Percentiles rank a stretch among this genome's conserved stretches.
These are phyloP conservation scores for Phytophthora fragariae DNA, from an alignment of 352 stramenopile genomes.

Conservation along the genomic window DNA sequence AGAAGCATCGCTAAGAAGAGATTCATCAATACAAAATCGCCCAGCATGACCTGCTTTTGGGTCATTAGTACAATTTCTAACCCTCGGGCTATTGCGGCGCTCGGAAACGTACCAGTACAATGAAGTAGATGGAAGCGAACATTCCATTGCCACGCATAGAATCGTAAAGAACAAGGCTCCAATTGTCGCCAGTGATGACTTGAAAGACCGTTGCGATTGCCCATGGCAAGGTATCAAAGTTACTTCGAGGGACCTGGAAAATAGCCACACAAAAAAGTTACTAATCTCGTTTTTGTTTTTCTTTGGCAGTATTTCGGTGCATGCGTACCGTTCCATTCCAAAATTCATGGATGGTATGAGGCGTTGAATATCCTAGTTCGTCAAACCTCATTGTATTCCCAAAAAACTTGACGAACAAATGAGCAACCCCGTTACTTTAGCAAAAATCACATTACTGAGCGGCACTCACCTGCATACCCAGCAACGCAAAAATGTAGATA, in stretches of 20 bases:
- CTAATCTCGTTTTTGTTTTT: neutral
- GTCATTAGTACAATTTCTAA: neutral
- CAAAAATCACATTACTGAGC: no score
- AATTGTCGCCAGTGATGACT: conserved; percentile 94
- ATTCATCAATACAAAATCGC: conserved; percentile 93
- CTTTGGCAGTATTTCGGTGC: neutral
- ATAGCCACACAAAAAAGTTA: no score
- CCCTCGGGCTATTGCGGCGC: neutral
- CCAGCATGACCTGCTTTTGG: conserved; percentile 74
- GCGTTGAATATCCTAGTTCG: neutral
- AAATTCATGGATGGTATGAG: conserved; percentile 45
- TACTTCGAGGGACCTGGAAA: conserved; percentile 48
- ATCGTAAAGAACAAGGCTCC: conserved; percentile 94
- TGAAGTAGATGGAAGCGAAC: conserved; percentile 76
- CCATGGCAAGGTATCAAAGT: conserved; percentile 89
- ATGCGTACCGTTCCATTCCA: conserved; percentile 48
- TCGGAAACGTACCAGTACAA: conserved; percentile 45
- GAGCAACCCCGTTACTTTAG: no score
- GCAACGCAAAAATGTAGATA: conserved; percentile 93
- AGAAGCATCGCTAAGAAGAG: conserved; percentile 94
- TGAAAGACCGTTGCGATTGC: conserved; percentile 89
- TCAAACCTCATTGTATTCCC: conserved; percentile 4
- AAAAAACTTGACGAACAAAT: no score
- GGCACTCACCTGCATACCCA: conserved; percentile 78
- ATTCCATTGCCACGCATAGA: conserved; percentile 73